Evolutionary conservation across 1,284 basidiomycete genomes (phyloP).

Genomic region (Ganoderma lingzhi): DNA sequence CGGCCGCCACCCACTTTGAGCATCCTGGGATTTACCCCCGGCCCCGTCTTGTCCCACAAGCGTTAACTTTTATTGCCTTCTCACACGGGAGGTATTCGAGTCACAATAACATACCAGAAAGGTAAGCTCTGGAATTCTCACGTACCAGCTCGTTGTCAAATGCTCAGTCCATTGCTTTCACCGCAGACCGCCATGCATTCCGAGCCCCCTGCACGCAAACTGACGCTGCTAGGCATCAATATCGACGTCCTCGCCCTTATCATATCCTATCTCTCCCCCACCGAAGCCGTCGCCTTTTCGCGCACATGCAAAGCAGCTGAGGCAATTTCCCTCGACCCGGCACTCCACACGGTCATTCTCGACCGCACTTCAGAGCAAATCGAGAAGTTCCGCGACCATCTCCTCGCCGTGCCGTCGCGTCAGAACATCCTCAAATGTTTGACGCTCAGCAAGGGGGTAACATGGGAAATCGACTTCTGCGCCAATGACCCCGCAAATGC

Average conservation of each 20-base stretch:
- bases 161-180: neutral
- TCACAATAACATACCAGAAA: neutral
- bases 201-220: neutral
- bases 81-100: neutral
- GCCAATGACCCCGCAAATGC: conserved; percentile 10
- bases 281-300: conserved; percentile 19
- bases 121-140: neutral
- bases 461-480: conserved; percentile 21
- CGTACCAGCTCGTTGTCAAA: neutral
- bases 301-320: conserved; percentile 18
- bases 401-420: conserved; percentile 16
- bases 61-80: neutral
- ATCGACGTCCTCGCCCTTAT: conserved; percentile 18
- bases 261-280: conserved; percentile 17
- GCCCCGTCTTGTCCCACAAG: neutral
- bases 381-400: conserved; percentile 21
- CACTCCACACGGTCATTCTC: conserved; percentile 22
- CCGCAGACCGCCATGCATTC: conserved; percentile 3
- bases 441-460: conserved; percentile 19
- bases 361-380: conserved; percentile 16
- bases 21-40: neutral
- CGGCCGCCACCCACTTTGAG: neutral
- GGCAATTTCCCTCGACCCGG: conserved; percentile 17
- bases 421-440: conserved; percentile 18
- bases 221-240: conserved; percentile 11